Base-by-base conservation (phyloP, 2,329 filamentous ascomycete genomes). In the Sporothrix pallida region DNA sequence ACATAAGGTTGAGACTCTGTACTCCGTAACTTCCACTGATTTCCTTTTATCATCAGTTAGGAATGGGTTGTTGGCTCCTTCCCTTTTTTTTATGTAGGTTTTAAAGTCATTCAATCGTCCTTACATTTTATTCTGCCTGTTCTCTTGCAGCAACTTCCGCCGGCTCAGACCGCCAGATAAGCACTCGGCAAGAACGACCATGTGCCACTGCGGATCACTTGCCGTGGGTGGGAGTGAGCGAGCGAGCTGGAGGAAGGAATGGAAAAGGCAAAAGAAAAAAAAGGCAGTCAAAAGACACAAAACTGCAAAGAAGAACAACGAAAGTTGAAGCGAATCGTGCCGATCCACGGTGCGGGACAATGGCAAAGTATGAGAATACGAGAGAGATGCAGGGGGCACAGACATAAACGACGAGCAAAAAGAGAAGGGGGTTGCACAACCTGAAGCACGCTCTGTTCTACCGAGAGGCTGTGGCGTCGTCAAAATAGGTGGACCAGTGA, bases 401-500 rank as follows among this genome's bases (percentile, higher is more conserved):
- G 60, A 46, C 60, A 9, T 17, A 17, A 10, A 50, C 13, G 13
- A n/a, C 9, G 44, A 15, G 44, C 44, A 50, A 50, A 8, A 13
- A n/a, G 20, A 50, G 20, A 23, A 54, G 52, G 46, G 65, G 65
- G 23, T 23, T 17, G 46, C 65, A 68, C 46, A 70, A 60, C 15
- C 70, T 71, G 72, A 50, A 60, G 54, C 65, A 73, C 31, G 15
- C 15, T 52, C 15, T 68, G 65, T 70, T 56, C 42, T 68, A 48
- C 50, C 44, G 56, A 48, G 70, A 71, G 56, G 70, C 70, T 52
- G 54, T 52, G 62, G 12, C n/a, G 37, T 62, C 8, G 46, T 68
- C 46, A 17, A 37, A 37, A 37, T 37, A 7, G 31, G 15, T 37
- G 46, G 60, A 63, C 37, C 60, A 44, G 42, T 63, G 60, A 46